phyloP scores from a whole-genome alignment of 805 yeast genomes.

The Metschnikowia amazonensis region DNA sequence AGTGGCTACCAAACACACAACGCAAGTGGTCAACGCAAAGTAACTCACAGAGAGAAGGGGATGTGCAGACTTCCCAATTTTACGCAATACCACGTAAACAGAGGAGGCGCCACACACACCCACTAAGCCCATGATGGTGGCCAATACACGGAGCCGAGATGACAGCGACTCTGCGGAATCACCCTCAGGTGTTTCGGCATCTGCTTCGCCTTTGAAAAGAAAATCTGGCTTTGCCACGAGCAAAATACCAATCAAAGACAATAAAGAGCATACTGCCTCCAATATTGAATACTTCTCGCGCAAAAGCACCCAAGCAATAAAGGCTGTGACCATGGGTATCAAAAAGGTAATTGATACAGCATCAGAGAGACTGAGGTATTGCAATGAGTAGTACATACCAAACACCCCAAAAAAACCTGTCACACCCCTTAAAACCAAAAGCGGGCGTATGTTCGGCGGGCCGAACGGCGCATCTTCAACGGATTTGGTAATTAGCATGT shows the following conservation, averaged over 20 bases:
- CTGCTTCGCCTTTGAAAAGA: slow-evolving; percentile 48
- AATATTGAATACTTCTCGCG: slow-evolving; percentile 61
- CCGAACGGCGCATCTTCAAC: slow-evolving; percentile 69
- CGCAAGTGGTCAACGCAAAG: slow-evolving; percentile 59
- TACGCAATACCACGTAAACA: slow-evolving; percentile 68
- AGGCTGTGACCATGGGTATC: slow-evolving; percentile 71
- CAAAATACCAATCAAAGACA: slow-evolving; percentile 72
- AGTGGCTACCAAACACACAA: slow-evolving; percentile 53
- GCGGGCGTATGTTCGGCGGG: slow-evolving; percentile 50
- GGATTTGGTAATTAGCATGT: slow-evolving; percentile 46
- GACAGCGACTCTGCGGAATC: slow-evolving; percentile 48
- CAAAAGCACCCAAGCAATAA: slow-evolving; percentile 64
- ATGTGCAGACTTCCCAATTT: slow-evolving; percentile 75
- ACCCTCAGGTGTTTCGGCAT: slow-evolving; percentile 26
- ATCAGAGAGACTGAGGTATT: slow-evolving; percentile 73
- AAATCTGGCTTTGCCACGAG: slow-evolving; percentile 79
- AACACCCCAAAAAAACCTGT: slow-evolving; percentile 75
- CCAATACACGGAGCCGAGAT: slow-evolving; percentile 54
- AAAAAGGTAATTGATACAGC: slow-evolving; percentile 77
- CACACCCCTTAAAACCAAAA: slow-evolving; percentile 59
- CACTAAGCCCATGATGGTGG: slow-evolving; percentile 57
- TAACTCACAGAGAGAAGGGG: slow-evolving; percentile 76
- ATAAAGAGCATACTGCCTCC: slow-evolving; percentile 66
- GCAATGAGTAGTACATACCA: slow-evolving; percentile 69
- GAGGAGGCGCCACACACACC: slow-evolving; percentile 69